phyloP scores from a whole-genome alignment of 2,329 filamentous ascomycete species.

The Podosphaera aphanis region DNA sequence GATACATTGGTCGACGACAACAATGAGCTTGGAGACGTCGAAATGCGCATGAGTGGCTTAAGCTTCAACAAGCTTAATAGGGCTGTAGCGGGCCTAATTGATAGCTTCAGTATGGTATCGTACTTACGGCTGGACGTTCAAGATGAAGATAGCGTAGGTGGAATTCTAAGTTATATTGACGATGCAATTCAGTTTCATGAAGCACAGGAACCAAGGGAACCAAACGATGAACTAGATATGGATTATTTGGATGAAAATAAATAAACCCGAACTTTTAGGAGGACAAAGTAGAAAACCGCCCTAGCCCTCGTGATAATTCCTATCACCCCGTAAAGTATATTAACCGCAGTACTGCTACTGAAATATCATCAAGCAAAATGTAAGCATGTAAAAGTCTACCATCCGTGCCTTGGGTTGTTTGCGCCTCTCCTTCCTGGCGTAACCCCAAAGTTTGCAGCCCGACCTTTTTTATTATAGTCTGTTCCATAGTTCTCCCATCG shows the following conservation, averaged over 20 bases:
- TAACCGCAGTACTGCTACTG: too few relatives aligned
- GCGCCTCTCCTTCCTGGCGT: too few relatives aligned
- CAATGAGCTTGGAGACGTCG: constrained; percentile 33
- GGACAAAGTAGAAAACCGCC: too few relatives aligned
- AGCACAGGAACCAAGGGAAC: constrained; percentile 73
- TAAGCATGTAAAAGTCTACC: too few relatives aligned
- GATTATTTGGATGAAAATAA: constrained; percentile 19
- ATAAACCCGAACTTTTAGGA: background rate
- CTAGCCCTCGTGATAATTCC: too few relatives aligned
- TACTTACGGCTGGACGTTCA: constrained; percentile 77
- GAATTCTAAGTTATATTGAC: constrained; percentile 75
- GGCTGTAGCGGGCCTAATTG: constrained; percentile 75
- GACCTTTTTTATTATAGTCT: too few relatives aligned
- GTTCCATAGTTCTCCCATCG: constrained; percentile 4
- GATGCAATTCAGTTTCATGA: constrained; percentile 87
- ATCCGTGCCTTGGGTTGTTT: too few relatives aligned
- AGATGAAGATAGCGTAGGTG: constrained; percentile 73
- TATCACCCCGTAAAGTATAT: too few relatives aligned
- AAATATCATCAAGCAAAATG: too few relatives aligned
- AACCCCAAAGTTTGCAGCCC: too few relatives aligned
- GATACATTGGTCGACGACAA: constrained; percentile 23
- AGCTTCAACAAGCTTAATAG: constrained; percentile 67
- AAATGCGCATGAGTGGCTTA: constrained; percentile 55
- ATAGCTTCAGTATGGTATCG: constrained; percentile 95
- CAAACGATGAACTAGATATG: constrained; percentile 35